Base-by-base conservation (phyloP, 2,329 filamentous ascomycete genomes). In the Teratosphaeria zuluensis region DNA sequence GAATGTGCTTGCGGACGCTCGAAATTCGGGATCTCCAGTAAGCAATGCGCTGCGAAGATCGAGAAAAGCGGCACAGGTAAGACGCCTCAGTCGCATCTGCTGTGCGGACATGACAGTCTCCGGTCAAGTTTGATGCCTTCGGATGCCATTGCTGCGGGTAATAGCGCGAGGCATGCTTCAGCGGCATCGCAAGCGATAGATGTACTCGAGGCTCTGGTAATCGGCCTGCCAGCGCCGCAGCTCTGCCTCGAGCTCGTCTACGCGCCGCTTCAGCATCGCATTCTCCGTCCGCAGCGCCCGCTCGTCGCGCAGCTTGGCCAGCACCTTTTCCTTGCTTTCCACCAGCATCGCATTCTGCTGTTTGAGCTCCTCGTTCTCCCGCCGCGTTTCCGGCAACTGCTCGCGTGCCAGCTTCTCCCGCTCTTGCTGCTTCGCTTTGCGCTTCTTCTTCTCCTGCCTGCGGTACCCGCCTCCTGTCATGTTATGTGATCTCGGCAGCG, bases 251-350 rank as follows among this genome's bases (percentile, higher is more conserved):
- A 51, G 54, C 54, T 28, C 38, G 3, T 24, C 19, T 7, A 42
- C 16, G 9, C 51, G 28, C 14, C 28, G 51, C 28, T 12, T 53
- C 14, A 31, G 24, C 31, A n/a, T 31, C 12, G 7, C 9, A 7
- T 31, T 14, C 31, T 53, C 42, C 42, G 19, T 48, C 16, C 42
- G 42, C 38, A 46, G 38, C 16, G 14, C 38, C 38, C 12, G 38
- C 33, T 35, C 33, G 33, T 35, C 33, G 33, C 33, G 33, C 8
- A 35, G 33, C 33, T 35, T 35, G 38, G 16, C 38, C 38, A 11
- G 38, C 19, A 21, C 8, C 16, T 3, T 11, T 55, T 51, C 61
- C 58, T 46, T 56, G 54, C 21, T 54, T 53, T 57, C 61, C 32
- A 54, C 54, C 12, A 56, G 51, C 2, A 57, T 35, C 32, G 56